phyloP scores from a whole-genome alignment of 2,329 filamentous ascomycete species.

The Thielaviopsis euricoi region DNA sequence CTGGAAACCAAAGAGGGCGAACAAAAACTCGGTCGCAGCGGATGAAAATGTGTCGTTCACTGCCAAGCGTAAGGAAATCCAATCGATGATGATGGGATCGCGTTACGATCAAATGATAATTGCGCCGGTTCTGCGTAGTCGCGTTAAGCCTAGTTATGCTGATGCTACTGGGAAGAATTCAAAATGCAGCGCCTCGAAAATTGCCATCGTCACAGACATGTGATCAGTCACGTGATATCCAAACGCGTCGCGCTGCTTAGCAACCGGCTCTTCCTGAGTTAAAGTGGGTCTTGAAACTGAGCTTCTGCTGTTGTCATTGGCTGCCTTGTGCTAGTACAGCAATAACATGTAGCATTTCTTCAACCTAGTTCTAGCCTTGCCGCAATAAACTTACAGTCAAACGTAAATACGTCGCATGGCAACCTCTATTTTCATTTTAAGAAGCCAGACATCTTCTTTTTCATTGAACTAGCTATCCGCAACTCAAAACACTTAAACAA shows the following conservation, averaged over 20 bases:
- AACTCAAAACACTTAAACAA: background rate
- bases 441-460: background rate
- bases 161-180: slow-evolving; percentile 4
- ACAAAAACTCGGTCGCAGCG: background rate
- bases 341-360: background rate
- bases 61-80: background rate
- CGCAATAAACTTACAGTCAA: background rate
- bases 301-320: background rate
- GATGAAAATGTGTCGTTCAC: background rate
- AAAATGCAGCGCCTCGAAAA: slow-evolving; percentile 8
- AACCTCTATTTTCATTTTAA: too few relatives aligned
- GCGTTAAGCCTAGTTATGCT: slow-evolving; percentile 1
- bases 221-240: slow-evolving; percentile 4
- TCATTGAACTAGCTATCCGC: background rate
- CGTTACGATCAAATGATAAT: background rate
- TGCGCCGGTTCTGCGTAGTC: background rate
- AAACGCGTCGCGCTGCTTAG: background rate
- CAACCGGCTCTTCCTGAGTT: background rate
- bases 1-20: background rate
- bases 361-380: background rate
- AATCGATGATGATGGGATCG: background rate
- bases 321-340: slow-evolving; percentile 3
- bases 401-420: background rate
- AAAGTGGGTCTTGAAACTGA: background rate
- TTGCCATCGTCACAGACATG: slow-evolving; percentile 8